Evolutionary conservation across 2,329 filamentous ascomycete genomes (phyloP), one percentile per base, ranked within the genome.

Genomic region (Madurella mycetomatis): DNA sequence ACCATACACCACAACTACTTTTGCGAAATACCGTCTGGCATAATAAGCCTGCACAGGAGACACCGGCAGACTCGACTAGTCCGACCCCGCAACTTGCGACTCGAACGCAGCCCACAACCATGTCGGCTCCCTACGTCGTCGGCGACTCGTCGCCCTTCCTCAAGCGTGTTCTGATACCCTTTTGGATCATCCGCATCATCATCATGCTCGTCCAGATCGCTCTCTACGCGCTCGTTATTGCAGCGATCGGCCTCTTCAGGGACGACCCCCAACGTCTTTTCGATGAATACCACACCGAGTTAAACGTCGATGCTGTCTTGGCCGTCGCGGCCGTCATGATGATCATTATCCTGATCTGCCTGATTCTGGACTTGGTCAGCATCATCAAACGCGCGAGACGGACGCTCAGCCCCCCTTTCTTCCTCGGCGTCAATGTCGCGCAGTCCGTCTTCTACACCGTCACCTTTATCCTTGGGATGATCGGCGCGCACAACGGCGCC

Each of bases 91-190:
- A 11, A 12, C 34, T 37, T 37, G 11, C 34, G 34, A 37, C 13
- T 13, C 13, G 30, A 34, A 34, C 18, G 30, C 51, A 40, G 16
- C 32, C 31, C 39, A 7, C 49, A 56, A 53, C 17, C 39, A 67
- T 68, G 66, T 49, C 62, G 4, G 47, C 50, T 32, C 57, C 61
- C 16, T 66, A 64, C 50, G 51, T 64, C 45, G 49, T 67, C 47
- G 66, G 64, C 60, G 68, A 69, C 42, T 66, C 65, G 51, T 70
- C 67, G 60, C 67, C 68, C 15, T 70, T 70, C 52, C 59, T 68
- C 47, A 70, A 70, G 61, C 65, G 68, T 40, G 62, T 70, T 12
- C 51, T 70, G 50, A 62, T 70, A 31, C 68, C 68, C 9, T 69
- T 70, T 57, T 70, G 68, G 67, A 59, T 69, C 18, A 25, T 70